Base-by-base conservation (phyloP, 2,329 filamentous ascomycete species). In the Clonostachys rhizophaga region DNA sequence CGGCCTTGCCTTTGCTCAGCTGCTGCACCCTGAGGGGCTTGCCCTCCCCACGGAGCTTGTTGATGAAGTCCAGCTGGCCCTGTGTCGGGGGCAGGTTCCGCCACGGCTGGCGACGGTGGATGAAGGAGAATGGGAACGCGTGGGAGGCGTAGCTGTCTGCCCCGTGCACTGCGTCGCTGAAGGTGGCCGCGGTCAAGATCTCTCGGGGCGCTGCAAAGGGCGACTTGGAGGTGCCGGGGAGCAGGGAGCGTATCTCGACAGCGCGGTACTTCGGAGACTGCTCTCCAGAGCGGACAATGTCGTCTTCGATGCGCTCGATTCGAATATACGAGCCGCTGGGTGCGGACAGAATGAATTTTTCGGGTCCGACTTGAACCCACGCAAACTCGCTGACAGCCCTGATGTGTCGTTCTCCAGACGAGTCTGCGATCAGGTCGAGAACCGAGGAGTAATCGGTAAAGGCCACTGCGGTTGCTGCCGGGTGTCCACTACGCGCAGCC, bases 381-480 rank as follows among this genome's bases (percentile, higher is more conserved):
- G 89, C 77, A 60, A 88, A 72, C 13, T 74, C 75, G 60, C 90
- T 96, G 17, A 95, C 72, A 14, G 78, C 72, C 41, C 89, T 83
- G 50, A 97, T 91, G 58, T 91, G 86, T 41, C 76, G 75, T 58
- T 97, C 92, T 30, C 81, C 82, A 4, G 84, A 86, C 1, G 84
- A 86, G 62, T 97, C 92, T 41, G 85, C 78, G 35, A 99, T 86
- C 13, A 99, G 78, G 58, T 97, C 94, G 53, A 91, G 85, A n/a
- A 99, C 84, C 3, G 87, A 92, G 49, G 88, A 87, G 63, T 97
- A 99, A 56, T 96, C 89, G 8, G 89, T 92, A 58, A 97, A 95
- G 1, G 81, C 86, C 33, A 96, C 70, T 17, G 74, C 77, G 5
- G 61, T 62, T 20, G 62, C 49, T 2, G 59, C 48, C 8, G 53